Base-by-base conservation (phyloP, 2,329 filamentous ascomycete species). In the Fusarium nisikadoi region DNA sequence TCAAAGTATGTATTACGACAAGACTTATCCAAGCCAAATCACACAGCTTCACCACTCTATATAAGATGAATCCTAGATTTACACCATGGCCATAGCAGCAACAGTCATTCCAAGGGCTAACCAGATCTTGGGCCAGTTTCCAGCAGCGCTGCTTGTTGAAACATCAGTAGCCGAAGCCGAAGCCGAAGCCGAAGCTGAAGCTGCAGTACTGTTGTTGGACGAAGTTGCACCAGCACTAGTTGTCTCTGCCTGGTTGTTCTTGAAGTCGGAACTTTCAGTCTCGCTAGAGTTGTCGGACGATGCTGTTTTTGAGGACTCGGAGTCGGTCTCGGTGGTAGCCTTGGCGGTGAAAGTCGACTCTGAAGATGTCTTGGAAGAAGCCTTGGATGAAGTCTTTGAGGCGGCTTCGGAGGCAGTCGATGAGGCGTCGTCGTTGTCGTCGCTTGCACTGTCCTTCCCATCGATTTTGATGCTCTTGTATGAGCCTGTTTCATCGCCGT, bases 381-480 rank as follows among this genome's bases (percentile, higher is more conserved):
- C 12, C 29, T 56, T 45, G 14, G 67, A 54, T 2, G 46, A n/a
- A 6, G 68, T 59, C 25, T 49, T 47, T 3, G 69, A 61, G 8
- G 46, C 39, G 11, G 31, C 4, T 17, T 49, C 38, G 5, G 56
- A 45, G 19, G 64, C 17, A 27, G 33, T 56, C 1, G 64, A 49
- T 31, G 65, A 55, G 12, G 64, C 9, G 12, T 63, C 35, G 1
- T 68, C 57, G 0, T 62, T 33, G 5, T 39, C 33, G 16, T 42
- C 38, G 6, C 49, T 35, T 4, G 49, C 57, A 20, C n/a, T 59
- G 25, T 71, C 66, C 42, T 62, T 68, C 46, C 57, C 55, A 3
- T 73, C 71, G 10, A 75, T 52, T 19, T 77, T 50, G 9, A 79
- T 78, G 56, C 76, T 79, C 19, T 64, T 56, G 23, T 68, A 77